Evolutionary conservation across 2,329 filamentous ascomycete species (phyloP), one percentile per base, ranked within the genome.

Genomic region (Claviceps paspali): DNA sequence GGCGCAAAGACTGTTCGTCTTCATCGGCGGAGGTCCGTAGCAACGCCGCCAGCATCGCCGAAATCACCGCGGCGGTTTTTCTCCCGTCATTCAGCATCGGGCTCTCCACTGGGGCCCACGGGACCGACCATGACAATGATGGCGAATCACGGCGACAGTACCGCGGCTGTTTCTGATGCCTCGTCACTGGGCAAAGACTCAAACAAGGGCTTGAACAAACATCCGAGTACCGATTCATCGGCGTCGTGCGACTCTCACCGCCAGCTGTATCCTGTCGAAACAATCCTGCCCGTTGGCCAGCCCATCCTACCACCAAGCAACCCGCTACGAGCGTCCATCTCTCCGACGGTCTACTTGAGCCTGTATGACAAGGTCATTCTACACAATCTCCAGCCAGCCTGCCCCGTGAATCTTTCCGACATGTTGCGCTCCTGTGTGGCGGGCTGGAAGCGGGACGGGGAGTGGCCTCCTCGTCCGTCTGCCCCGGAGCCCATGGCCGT

Each of bases 351-450:
- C 38, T 93, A 95, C 56, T 64, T 77, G 0, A 82, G 80, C 33
- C 83, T 96, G 39, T 95, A 93, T 63, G 80, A 82, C 52, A 94
- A 94, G 59, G 80, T 94, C 35, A 77, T 95, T 29, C 56, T 86
- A 1, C 79, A 88, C 50, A 73, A 69, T 27, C 71, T 91, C 45
- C 83, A 85, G 3, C 88, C 88, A 0, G 79, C 81, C 2, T 83
- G 92, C 12, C 88, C 88, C 3, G 81, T 95, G 51, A 95, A 94
- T 48, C 70, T 96, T 1, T 63, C 70, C 22, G 84, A 93, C 48
- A 78, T 95, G 62, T 75, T 83, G 17, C 71, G 76, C 8, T 76
- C 83, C 10, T 82, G 88, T 45, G 86, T 96, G 1, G 70, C 80
- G 21, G 88, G 88, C 30, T 95, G 88, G 88, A 93, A 92, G 57